Evolutionary conservation across 2,329 filamentous ascomycete species (phyloP), one percentile per base, ranked within the genome.

Genomic region (Phoma herbarum): DNA sequence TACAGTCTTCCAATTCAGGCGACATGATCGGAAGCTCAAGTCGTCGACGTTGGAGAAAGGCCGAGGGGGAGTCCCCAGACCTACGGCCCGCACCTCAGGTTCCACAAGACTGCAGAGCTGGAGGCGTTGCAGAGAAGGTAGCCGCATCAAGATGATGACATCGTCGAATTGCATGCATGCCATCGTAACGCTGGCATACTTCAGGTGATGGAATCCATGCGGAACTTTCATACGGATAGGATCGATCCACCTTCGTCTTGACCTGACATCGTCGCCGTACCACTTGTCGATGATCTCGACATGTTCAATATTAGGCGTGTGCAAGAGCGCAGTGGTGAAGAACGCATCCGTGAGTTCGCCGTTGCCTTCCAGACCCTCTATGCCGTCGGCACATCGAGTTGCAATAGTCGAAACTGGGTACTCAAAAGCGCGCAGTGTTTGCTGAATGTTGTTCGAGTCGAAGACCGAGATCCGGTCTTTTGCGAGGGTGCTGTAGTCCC

Each of bases 121-220:
- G 5, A 59, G 56, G 6, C 39, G 33, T 12, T 50, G 45, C 12
- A 59, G 50, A 12, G 56, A 51, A 14, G 56, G 56, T 25, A 59
- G n/a, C 18, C 46, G 45, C 56, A 54, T 54, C 33, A 59, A 23
- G n/a, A 51, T 26, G 12, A 53, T 51, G 16, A 59, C 56, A 43
- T 59, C 56, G 41, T 54, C 50, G 18, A 59, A 54, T 8, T 54
- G 56, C 56, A 59, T 54, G 28, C 56, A 59, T 23, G 51, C 45
- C 56, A 59, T 59, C 1, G 56, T 59, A 31, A 59, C 33, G 35
- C 50, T 59, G 3, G 56, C 56, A 4, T 50, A 59, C 33, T 37
- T 50, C 16, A 59, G 18, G 18, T 53, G 33, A 5, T 46, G 37
- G 9, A 59, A 59, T 11, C 35, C 39, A 14, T 59, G 56, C 5